Evolutionary conservation across 2,329 filamentous ascomycete species (phyloP).

Genomic region (Ceratocystis variospora): DNA sequence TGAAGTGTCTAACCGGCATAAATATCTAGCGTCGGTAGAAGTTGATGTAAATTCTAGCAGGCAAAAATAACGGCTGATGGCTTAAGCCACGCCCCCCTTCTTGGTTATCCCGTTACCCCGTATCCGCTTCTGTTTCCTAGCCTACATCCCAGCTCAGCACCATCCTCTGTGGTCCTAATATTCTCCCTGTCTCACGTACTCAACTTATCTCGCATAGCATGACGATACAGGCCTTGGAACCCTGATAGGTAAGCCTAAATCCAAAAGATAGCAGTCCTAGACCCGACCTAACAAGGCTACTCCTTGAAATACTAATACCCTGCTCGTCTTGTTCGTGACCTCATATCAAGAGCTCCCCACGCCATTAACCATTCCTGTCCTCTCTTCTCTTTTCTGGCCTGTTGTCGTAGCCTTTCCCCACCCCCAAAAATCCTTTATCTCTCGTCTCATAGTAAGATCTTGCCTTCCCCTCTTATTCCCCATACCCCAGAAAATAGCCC

Average conservation of each 20-base stretch:
- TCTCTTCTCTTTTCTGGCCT: not conserved
- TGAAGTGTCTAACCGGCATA: not conserved
- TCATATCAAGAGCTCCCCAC: not conserved
- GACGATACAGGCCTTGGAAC: too few relatives aligned
- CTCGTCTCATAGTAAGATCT: not conserved
- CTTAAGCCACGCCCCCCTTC: too few relatives aligned
- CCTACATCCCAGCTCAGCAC: too few relatives aligned
- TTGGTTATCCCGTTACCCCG: too few relatives aligned
- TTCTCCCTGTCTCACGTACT: too few relatives aligned
- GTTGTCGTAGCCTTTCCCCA: not conserved
- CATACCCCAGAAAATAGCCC: conserved; percentile 4
- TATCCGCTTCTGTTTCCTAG: too few relatives aligned
- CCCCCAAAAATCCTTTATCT: not conserved
- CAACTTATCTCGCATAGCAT: too few relatives aligned
- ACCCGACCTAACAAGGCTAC: not conserved
- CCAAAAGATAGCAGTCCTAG: not conserved
- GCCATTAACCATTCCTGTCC: not conserved
- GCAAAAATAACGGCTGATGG: too few relatives aligned
- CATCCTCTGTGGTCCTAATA: too few relatives aligned
- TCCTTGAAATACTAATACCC: not conserved
- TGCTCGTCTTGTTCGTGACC: not conserved
- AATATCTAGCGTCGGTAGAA: not conserved
- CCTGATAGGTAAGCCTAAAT: not conserved
- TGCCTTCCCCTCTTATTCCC: not conserved
- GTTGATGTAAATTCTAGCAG: not conserved